Conservation (phyloP, 805 yeast genomes). For the Blastobotrys americana region DNA sequence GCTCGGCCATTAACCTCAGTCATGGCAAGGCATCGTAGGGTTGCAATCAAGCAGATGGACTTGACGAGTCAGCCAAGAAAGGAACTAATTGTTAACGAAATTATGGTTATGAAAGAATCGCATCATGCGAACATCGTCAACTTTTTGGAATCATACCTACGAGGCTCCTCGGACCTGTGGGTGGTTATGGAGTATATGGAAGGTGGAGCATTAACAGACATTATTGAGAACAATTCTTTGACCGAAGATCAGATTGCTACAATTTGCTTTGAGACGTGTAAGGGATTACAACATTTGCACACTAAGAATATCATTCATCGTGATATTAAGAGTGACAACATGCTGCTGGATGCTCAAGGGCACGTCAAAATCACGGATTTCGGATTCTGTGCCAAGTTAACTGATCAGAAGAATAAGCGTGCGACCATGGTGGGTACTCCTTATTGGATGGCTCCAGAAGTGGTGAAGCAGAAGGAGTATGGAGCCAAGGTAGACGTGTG, state of each 20-base stretch:
- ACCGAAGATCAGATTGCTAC: conserved; percentile 87
- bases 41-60: conserved; percentile 96
- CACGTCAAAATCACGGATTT: conserved; percentile 91
- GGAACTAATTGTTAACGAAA: conserved; percentile 90
- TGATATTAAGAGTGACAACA: conserved; percentile 95
- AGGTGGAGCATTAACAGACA: conserved; percentile 95
- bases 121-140: conserved; percentile 90
- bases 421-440: conserved; percentile 88
- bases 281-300: conserved; percentile 88
- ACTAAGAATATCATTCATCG: conserved; percentile 90
- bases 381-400: conserved; percentile 93
- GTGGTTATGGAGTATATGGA: conserved; percentile 99
- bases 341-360: conserved; percentile 73
- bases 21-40: conserved; percentile 35
- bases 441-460: conserved; percentile 90
- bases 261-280: conserved; percentile 81
- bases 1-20: conserved; percentile 51
- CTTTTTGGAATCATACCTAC: conserved; percentile 77
- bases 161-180: conserved; percentile 63
- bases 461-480: conserved; percentile 69
- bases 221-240: conserved; percentile 79
- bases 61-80: conserved; percentile 91
- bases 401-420: conserved; percentile 67
- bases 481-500: conserved; percentile 79
- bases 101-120: conserved; percentile 89